Evolutionary conservation across 2,329 filamentous ascomycete species (phyloP).

Genomic region (Capronia americana): DNA sequence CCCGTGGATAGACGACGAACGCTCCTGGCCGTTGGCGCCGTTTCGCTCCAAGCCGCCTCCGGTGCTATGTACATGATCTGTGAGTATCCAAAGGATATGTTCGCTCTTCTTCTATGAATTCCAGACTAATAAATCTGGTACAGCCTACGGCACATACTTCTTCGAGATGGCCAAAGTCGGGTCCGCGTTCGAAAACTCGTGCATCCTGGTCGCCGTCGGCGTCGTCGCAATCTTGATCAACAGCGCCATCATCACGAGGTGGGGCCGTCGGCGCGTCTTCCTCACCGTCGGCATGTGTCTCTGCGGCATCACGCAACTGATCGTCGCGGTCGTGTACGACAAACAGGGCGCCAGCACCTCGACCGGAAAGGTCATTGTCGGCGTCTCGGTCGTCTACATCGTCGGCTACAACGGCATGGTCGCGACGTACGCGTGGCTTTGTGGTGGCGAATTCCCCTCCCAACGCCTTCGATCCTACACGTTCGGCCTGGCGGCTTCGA

Average conservation of each 20-base stretch:
- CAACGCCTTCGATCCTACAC: conserved; percentile 64
- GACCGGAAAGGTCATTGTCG: conserved; percentile 55
- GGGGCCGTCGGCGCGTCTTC: conserved; percentile 61
- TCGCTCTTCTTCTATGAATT: neutral
- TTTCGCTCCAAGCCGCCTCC: conserved; percentile 60
- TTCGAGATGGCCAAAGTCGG: conserved; percentile 65
- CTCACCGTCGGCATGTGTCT: conserved; percentile 58
- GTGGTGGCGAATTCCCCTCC: conserved; percentile 61
- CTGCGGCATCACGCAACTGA: conserved; percentile 62
- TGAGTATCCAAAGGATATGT: conserved; percentile 36
- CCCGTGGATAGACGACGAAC: conserved; percentile 61
- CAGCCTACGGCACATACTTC: conserved; percentile 65
- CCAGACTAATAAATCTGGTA: conserved; percentile 4
- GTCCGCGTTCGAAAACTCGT: conserved; percentile 63
- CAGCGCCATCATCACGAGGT: conserved; percentile 59
- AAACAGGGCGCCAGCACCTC: conserved; percentile 46
- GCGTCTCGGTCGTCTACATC: conserved; percentile 61
- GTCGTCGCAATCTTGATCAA: conserved; percentile 63
- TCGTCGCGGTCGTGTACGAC: conserved; percentile 61
- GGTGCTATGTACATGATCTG: conserved; percentile 65
- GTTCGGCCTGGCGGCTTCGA: conserved; percentile 61
- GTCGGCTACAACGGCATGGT: conserved; percentile 62
- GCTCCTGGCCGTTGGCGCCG: conserved; percentile 54
- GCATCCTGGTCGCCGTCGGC: conserved; percentile 61
- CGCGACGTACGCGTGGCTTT: conserved; percentile 63